Base-by-base conservation (phyloP, 805 yeast genomes). In the Pichia ethanolica region DNA sequence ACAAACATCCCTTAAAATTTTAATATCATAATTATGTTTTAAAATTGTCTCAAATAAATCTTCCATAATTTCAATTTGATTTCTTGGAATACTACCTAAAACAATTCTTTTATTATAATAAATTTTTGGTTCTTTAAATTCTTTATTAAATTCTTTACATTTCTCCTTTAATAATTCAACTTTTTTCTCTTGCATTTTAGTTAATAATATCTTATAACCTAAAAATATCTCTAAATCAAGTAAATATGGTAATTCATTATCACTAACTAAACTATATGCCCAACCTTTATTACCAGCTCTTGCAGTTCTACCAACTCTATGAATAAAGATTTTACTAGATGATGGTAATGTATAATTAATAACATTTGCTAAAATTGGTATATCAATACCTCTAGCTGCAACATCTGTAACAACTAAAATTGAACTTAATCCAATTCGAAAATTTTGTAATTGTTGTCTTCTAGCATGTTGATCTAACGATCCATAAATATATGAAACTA, bases 221-320 rank as follows among this genome's bases (percentile, higher is more conserved):
- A 93, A 71, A 61, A 93, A 91, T 42, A 93, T 66, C 64, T 93
- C 98, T 59, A 93, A 73, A 66, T 93, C 99, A 45, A 91, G 73
- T 46, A 93, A 67, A 59, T 91, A 93, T 10, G 99, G 96, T 50
- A 91, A 68, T 64, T 93, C 99, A 48, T 79, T 74, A 55, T 89
- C 96, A 50, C 82, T 75, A 7, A 90, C 84, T 52, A 93, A 79
- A 3, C 97, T 84, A 65, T 87, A 93, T 0, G 99, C 99, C 95
- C 97, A 89, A 63, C 99, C 99, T 58, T 78, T 81, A 64, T 89
- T 85, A 64, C 99, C 99, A 8, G 99, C 99, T 77, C 99, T 86
- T 10, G 99, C 99, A 42, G 99, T 93, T 77, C 99, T 83, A 67
- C 99, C 99, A 43, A 93, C 98, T 70, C 99, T 82, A 69, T 93